Evolutionary conservation across 768 basidiomycete genomes (phyloP), one percentile per base, ranked within the genome.

Genomic region (Leccinum disarticulatum): DNA sequence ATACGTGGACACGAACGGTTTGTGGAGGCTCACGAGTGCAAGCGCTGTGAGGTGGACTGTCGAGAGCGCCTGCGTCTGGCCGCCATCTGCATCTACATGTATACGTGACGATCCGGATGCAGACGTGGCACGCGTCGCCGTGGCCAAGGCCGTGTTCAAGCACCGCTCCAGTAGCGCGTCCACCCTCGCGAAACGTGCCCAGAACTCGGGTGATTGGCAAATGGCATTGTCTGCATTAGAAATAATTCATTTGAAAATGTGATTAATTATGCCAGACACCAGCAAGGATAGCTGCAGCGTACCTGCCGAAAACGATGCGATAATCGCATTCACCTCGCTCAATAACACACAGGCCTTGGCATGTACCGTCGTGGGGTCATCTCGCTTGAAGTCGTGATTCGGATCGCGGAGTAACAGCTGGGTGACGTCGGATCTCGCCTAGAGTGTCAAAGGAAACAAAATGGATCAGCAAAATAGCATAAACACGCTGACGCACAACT

Each of bases 141-240:
- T 19, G 6, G 52, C 25, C 36, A 69, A 55, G 35, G 58, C 68
- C 41, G 55, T 59, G 48, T 15, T 55, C 27, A 61, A 52, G 43
- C 59, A 68, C 2, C 66, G 66, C 5, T 80, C 78, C 38, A 84
- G 79, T 50, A 83, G 74, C 33, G 72, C 67, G 60, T 82, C 79
- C 56, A 84, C 69, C 3, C 77, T 77, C 46, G 73, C 74, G 22
- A 84, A 83, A 7, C 78, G 77, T 14, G 73, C 68, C 27, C 73
- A 73, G 56, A 82, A 82, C 4, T 76, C 71, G 56, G 78, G 69
- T 28, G 75, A 73, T 57, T 83, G 82, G 31, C 76, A 68, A 47
- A 73, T 69, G 9, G 75, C 67, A 66, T 76, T 76, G 54, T 79
- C 83, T 83, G 51, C 10, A 62, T 28, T 15, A 27, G 54, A 52